A percentile compares a stretch with the other conserved stretches of the same genome.
Conservation (phyloP, 208 protist genomes). For the Acanthamoeba sp. region DNA sequence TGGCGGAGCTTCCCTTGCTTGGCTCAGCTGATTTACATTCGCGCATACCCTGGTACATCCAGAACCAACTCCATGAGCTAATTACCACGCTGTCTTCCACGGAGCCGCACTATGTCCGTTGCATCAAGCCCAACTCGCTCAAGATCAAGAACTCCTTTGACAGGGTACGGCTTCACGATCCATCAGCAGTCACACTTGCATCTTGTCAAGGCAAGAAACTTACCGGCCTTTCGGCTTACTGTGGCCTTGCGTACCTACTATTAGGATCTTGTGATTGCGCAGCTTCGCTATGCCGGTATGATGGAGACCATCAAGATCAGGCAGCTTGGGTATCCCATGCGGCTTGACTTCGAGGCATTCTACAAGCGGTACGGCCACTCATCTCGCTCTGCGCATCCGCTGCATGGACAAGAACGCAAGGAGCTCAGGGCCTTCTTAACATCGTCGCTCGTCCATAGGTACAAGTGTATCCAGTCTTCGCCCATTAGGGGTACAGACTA, state of each 20-base stretch:
- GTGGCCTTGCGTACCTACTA: neutral
- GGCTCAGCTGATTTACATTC: too few relatives aligned
- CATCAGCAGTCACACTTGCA: neutral
- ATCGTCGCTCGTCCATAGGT: neutral
- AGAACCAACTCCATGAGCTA: slow-evolving; percentile 84
- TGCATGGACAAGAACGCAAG: too few relatives aligned
- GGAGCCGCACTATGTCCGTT: slow-evolving; percentile 91
- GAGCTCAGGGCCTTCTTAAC: too few relatives aligned
- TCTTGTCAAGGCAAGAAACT: neutral
- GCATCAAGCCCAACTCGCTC: slow-evolving; percentile 91
- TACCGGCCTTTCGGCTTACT: too few relatives aligned
- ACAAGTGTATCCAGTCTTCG: neutral
- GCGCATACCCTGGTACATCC: too few relatives aligned
- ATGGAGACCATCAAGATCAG: slow-evolving; percentile 84
- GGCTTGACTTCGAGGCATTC: slow-evolving; percentile 12
- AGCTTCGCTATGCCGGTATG: slow-evolving; percentile 76
- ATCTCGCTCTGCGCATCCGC: too few relatives aligned
- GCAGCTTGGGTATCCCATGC: slow-evolving; percentile 80
- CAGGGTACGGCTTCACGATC: neutral
- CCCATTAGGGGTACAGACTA: neutral
- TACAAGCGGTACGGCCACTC: slow-evolving; percentile 4
- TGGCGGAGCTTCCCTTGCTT: neutral
- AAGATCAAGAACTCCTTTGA: slow-evolving; percentile 86
- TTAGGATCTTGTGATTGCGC: slow-evolving; percentile 58
- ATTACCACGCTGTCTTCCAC: slow-evolving; percentile 87